Evolutionary conservation across 768 basidiomycete species (phyloP).

Genomic region (Amyloporia xantha): DNA sequence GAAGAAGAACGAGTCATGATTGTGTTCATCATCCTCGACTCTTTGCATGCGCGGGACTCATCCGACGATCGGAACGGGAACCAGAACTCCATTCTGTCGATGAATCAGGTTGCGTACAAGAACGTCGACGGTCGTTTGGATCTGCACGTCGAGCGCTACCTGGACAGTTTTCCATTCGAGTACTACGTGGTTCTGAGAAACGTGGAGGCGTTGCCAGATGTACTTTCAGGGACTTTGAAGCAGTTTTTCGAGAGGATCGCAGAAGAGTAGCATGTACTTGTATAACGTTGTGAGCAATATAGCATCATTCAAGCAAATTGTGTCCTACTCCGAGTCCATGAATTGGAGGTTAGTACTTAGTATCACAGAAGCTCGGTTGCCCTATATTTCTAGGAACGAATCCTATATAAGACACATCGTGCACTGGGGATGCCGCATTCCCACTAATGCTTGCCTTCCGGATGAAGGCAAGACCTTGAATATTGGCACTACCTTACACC

Average conservation of each 20-base stretch:
- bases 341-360: too few species aligned
- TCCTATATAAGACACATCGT: too few species aligned
- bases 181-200: slow-evolving; percentile 91
- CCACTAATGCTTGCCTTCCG: too few species aligned
- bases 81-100: slow-evolving; percentile 80
- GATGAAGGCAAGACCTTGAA: too few species aligned
- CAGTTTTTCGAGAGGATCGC: slow-evolving; percentile 88
- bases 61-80: not conserved
- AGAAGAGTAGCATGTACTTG: too few species aligned
- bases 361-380: too few species aligned
- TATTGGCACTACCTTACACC: too few species aligned
- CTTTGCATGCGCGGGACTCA: slow-evolving; percentile 48
- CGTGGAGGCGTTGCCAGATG: slow-evolving; percentile 88
- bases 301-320: too few species aligned
- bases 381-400: too few species aligned
- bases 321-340: too few species aligned
- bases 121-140: slow-evolving; percentile 77
- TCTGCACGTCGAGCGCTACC: slow-evolving; percentile 79
- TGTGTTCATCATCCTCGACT: slow-evolving; percentile 94
- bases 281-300: too few species aligned
- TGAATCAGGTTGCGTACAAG: slow-evolving; percentile 89
- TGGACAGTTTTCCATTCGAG: slow-evolving; percentile 97
- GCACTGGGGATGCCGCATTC: too few species aligned
- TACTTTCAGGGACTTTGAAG: slow-evolving; percentile 79
- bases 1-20: slow-evolving; percentile 90